Base-by-base conservation (phyloP, 2,329 filamentous ascomycete species). In the Sordariomycetes sp. region DNA sequence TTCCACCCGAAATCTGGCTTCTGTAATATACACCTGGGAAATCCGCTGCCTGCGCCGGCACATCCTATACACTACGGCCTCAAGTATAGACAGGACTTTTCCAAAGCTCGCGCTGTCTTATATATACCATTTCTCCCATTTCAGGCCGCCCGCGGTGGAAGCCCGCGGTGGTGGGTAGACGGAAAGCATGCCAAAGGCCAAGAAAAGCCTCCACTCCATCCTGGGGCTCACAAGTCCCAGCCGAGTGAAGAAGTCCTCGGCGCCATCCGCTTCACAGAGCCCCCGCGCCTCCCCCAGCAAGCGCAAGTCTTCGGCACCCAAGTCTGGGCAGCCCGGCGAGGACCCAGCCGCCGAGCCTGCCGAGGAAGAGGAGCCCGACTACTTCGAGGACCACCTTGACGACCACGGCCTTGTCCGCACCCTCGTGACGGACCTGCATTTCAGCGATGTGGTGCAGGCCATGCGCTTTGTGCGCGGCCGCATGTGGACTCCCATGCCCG, bases 401-500 rank as follows among this genome's bases (percentile, higher is more conserved):
- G 85, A 89, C 64, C 68, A 74, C 16, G 86, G 86, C 12, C 71
- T 83, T 11, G 74, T 82, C 18, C 72, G 75, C 35, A 74, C 79
- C 3, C 72, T 89, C 0, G 76, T 78, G 14, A 72, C 76, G 35
- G 79, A 85, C 62, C 71, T 83, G 16, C 77, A 74, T 32, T 76
- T 87, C 5, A 75, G 80, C 55, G 82, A 87, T 67, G 79, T 86
- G 1, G 76, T 82, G 0, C 85, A 88, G 66, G 83, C 84, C 24
- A 82, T 90, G 66, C 74, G 78, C 56, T 81, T 86, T 68, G 79
- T 86, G 55, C 79, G 79, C 43, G 70, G 67, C 22, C 75, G 72
- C 64, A 88, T 87, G 79, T 90, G 89, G 72, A 79, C 76, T 46
- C 72, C 79, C 1, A 73, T 90, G 12, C 87, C 87, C 2, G 74